Percentiles rank a stretch among this genome's conserved stretches.
Evolutionary conservation across 202 grass and related monocot species (phyloP).

Genomic region (Saccharum hybrid): DNA sequence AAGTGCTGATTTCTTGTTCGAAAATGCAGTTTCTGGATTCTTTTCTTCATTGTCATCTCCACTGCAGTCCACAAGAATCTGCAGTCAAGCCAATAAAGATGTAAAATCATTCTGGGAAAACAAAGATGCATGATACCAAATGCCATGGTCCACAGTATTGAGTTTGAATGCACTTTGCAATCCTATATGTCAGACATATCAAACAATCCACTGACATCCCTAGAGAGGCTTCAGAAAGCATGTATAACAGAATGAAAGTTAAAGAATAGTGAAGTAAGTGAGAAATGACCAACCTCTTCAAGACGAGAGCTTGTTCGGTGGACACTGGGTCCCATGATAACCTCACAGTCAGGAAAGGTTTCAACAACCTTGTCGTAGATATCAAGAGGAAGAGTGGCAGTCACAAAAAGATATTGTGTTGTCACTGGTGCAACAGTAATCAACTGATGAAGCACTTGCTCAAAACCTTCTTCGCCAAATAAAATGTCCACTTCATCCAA

Average conservation of each 20-base stretch:
- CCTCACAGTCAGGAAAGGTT: constrained; percentile 87
- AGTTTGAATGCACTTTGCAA: neutral
- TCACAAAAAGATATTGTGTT: constrained; percentile 90
- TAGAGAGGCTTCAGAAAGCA: neutral
- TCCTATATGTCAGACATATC: neutral
- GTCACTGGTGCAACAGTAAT: constrained; percentile 71
- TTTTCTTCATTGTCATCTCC: constrained; percentile 74
- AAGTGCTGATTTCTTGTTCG: constrained; percentile 79
- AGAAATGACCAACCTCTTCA: constrained; percentile 68
- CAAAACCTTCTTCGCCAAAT: constrained; percentile 82
- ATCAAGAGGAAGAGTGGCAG: constrained; percentile 83
- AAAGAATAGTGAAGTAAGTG: neutral
- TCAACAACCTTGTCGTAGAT: constrained; percentile 95
- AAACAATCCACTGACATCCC: neutral
- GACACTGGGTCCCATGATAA: constrained; percentile 88
- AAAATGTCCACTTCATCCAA: constrained; percentile 95
- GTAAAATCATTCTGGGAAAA: constrained; percentile 18
- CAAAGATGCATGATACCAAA: neutral
- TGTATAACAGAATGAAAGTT: neutral
- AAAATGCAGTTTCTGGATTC: constrained; percentile 87
- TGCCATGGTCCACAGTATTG: neutral
- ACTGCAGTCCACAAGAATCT: constrained; percentile 98
- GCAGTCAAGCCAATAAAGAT: constrained; percentile 33
- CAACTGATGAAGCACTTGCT: constrained; percentile 84
- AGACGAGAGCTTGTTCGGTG: constrained; percentile 91